These are phyloP conservation scores for Starmerella khaoyaiensis DNA, from an alignment of 805 yeast genomes.

Conservation along the genomic window DNA sequence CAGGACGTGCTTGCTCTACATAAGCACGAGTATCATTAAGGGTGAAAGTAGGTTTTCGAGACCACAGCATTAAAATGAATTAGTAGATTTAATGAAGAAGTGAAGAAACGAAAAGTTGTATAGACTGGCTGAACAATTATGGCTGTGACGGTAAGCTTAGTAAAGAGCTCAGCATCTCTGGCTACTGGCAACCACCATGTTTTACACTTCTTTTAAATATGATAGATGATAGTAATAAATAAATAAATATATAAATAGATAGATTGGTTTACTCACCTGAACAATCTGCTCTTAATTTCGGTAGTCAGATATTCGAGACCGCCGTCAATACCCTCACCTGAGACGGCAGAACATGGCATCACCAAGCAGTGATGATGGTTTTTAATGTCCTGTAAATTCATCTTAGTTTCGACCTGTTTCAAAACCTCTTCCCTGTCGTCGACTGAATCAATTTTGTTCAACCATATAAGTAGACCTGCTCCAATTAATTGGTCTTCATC, in stretches of 20 bases:
- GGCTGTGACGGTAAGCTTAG: too few relatives aligned
- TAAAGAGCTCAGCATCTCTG: too few relatives aligned
- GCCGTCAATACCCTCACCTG: slow-evolving; percentile 31
- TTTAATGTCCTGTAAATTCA: slow-evolving; percentile 28
- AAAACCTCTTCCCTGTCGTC: slow-evolving; percentile 17
- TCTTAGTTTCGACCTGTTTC: slow-evolving; percentile 13
- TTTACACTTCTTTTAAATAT: neutral
- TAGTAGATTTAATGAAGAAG: too few relatives aligned
- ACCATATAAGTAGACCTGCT: slow-evolving; percentile 48
- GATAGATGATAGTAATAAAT: slow-evolving; percentile 1
- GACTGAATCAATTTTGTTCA: slow-evolving; percentile 56
- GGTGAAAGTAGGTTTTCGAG: too few relatives aligned
- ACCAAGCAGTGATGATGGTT: slow-evolving; percentile 33
- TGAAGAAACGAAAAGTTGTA: too few relatives aligned
- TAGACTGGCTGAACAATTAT: too few relatives aligned
- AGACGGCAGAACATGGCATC: slow-evolving; percentile 38
- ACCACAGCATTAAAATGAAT: slow-evolving; percentile 8
- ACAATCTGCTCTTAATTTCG: slow-evolving; percentile 33
- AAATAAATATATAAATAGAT: slow-evolving; percentile 18
- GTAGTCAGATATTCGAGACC: slow-evolving; percentile 35
- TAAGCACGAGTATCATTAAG: slow-evolving; percentile 7
- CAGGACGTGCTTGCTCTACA: slow-evolving; percentile 4
- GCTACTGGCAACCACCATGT: neutral
- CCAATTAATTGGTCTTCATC: slow-evolving; percentile 58
- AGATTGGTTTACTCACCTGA: too few relatives aligned